Conservation (phyloP, 305 asterid species). For the Ajuga reptans region DNA sequence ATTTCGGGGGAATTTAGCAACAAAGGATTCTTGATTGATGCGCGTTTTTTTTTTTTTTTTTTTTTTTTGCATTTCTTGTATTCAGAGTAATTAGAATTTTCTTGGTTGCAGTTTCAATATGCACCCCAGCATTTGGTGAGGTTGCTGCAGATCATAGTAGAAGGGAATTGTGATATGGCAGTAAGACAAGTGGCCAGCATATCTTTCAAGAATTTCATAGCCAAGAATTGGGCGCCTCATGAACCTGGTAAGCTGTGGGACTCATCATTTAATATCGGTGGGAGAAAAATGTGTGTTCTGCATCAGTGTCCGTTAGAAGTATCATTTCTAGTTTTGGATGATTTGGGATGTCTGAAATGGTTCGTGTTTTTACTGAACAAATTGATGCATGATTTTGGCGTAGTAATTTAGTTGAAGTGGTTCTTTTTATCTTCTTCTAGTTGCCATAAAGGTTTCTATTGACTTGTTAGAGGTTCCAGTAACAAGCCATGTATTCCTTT, state of each 20-base stretch:
- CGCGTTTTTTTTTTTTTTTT: too few relatives aligned
- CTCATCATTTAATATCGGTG: background rate
- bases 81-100: background rate
- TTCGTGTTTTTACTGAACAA: background rate
- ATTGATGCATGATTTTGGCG: background rate
- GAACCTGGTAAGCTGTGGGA: constrained; percentile 46
- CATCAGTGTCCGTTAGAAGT: background rate
- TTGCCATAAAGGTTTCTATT: background rate
- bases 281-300: background rate
- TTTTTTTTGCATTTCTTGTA: background rate
- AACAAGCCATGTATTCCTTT: background rate
- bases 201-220: constrained; percentile 81
- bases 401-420: background rate
- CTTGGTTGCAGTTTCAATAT: constrained; percentile 57
- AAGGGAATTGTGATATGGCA: constrained; percentile 64
- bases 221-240: constrained; percentile 77
- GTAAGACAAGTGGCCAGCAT: constrained; percentile 97
- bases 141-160: constrained; percentile 89
- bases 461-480: background rate
- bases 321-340: background rate
- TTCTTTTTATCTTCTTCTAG: background rate
- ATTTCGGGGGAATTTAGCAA: background rate
- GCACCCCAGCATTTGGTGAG: constrained; percentile 95
- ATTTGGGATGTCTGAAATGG: background rate
- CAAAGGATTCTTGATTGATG: background rate